These are phyloP conservation scores for Corylus americana DNA, from an alignment of 306 rosid genomes.

Conservation along the genomic window DNA sequence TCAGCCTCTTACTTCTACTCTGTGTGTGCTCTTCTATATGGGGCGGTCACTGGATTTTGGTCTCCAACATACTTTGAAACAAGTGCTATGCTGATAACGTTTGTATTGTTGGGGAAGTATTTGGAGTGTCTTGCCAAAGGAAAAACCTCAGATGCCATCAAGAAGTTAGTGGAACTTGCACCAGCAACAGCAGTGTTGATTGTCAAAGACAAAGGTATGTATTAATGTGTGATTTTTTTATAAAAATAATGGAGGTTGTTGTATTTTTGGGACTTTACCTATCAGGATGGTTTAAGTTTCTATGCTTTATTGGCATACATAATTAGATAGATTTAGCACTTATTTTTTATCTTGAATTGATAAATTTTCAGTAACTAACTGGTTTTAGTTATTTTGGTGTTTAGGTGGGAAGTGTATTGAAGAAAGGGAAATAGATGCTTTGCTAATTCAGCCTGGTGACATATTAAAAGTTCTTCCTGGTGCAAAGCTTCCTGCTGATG, in stretches of 20 bases:
- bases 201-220: slow-evolving; percentile 73
- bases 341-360: not conserved
- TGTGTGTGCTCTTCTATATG: slow-evolving; percentile 91
- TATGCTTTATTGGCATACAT: slow-evolving; percentile 2
- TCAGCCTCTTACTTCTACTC: slow-evolving; percentile 95
- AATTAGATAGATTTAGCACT: not conserved
- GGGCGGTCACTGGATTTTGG: slow-evolving; percentile 95
- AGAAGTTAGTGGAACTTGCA: slow-evolving; percentile 87
- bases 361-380: not conserved
- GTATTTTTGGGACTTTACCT: slow-evolving; percentile 13
- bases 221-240: slow-evolving; percentile 13
- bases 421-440: slow-evolving; percentile 91
- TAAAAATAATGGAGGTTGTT: not conserved
- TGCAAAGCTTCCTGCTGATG: slow-evolving; percentile 90
- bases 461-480: slow-evolving; percentile 92
- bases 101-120: slow-evolving; percentile 95
- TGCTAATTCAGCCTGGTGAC: slow-evolving; percentile 87
- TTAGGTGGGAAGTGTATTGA: slow-evolving; percentile 63
- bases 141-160: slow-evolving; percentile 99
- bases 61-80: slow-evolving; percentile 96
- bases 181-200: slow-evolving; percentile 85
- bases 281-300: slow-evolving; percentile 18
- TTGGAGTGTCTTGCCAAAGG: slow-evolving; percentile 98
- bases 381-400: slow-evolving; percentile 16
- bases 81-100: slow-evolving; percentile 98